A percentile compares a stretch with the other conserved stretches of the same genome.
phyloP scores from a whole-genome alignment of 306 rosid species.

The Astragalus membranaceus region DNA sequence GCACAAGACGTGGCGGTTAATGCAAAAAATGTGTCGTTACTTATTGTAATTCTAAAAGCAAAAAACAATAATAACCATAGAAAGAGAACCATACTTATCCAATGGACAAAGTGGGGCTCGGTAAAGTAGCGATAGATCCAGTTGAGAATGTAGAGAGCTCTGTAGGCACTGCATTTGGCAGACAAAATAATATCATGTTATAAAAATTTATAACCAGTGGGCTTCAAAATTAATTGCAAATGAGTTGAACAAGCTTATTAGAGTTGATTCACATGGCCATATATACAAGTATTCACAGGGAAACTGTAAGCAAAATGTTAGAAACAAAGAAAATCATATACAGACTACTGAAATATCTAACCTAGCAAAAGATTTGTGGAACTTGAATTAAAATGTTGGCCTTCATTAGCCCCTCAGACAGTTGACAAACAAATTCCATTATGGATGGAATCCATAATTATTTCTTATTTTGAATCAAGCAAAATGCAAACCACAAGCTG shows the following conservation, averaged over 20 bases:
- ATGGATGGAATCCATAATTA: conserved; percentile 4
- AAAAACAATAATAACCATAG: not conserved
- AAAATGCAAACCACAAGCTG: not conserved
- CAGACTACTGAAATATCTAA: not conserved
- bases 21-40: not conserved
- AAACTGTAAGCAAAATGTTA: not conserved
- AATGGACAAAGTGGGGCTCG: conserved; percentile 63
- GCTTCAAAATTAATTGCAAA: not conserved
- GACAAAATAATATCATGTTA: conserved; percentile 2
- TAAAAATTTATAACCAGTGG: not conserved
- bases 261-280: conserved; percentile 2
- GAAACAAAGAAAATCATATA: not conserved
- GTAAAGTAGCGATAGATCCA: conserved; percentile 93
- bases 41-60: not conserved
- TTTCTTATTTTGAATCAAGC: not conserved
- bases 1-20: not conserved
- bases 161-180: conserved; percentile 66
- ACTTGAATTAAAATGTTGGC: not conserved
- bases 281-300: not conserved
- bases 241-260: conserved; percentile 2
- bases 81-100: conserved; percentile 64
- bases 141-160: conserved; percentile 74
- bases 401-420: not conserved
- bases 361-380: not conserved
- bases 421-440: not conserved